Conservation (phyloP, 257 asterid genomes). For the Eucommia ulmoides region DNA sequence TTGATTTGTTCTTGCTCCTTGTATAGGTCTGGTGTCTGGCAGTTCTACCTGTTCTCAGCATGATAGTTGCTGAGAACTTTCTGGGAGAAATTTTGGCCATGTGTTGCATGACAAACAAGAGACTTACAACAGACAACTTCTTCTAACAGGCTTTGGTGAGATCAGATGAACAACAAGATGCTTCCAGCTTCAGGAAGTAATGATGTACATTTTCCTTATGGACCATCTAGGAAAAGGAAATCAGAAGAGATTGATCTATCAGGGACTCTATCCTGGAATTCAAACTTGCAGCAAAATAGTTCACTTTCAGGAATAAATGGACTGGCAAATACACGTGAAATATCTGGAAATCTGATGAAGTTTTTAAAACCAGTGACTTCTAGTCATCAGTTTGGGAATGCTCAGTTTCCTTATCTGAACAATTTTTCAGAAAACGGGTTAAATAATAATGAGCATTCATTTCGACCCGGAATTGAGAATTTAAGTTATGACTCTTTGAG, state of each 20-base stretch:
- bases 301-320: neutral
- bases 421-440: neutral
- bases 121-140: too few relatives aligned
- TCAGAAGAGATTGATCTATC: neutral
- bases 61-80: too few relatives aligned
- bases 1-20: too few relatives aligned
- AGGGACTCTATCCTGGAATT: slow-evolving; percentile 5
- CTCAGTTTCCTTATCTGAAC: slow-evolving; percentile 5
- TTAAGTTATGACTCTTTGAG: neutral
- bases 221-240: slow-evolving; percentile 7
- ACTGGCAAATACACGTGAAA: slow-evolving; percentile 1
- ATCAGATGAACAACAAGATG: too few relatives aligned
- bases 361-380: neutral
- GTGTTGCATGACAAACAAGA: too few relatives aligned
- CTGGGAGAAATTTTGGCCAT: too few relatives aligned
- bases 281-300: neutral
- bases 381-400: slow-evolving; percentile 3
- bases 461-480: slow-evolving; percentile 1
- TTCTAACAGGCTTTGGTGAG: too few relatives aligned
- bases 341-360: neutral
- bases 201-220: neutral
- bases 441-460: neutral
- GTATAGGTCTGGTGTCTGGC: too few relatives aligned
- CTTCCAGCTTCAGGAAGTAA: slow-evolving; percentile 10
- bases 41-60: too few relatives aligned